Evolutionary conservation across 1,284 basidiomycete species (phyloP).

Genomic region (Polyporus tsugae): DNA sequence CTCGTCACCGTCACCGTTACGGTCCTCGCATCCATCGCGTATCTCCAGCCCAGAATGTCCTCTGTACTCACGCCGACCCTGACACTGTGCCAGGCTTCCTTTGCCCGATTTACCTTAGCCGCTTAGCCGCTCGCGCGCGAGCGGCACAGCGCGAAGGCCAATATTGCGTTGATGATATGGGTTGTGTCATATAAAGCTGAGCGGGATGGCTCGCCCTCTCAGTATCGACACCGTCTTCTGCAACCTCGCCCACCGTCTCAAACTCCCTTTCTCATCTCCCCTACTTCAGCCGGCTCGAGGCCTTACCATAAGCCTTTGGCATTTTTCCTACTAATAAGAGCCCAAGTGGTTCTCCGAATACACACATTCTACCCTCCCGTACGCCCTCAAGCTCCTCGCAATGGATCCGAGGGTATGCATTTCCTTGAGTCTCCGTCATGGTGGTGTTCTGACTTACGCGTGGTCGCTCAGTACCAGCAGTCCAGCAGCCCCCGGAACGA

Average conservation of each 20-base stretch:
- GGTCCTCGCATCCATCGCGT: constrained; percentile 6
- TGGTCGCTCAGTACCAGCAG: constrained; percentile 25
- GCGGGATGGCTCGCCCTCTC: background rate
- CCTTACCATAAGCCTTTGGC: constrained; percentile 19
- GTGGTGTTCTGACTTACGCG: background rate
- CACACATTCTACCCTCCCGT: constrained; percentile 14
- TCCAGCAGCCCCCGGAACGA: constrained; percentile 28
- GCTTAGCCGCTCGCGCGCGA: constrained; percentile 4
- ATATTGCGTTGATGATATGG: constrained; percentile 19
- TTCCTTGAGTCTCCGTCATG: background rate
- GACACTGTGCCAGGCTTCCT: background rate
- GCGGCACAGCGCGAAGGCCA: constrained; percentile 3
- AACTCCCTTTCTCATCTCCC: constrained; percentile 4
- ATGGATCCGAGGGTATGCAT: constrained; percentile 28
- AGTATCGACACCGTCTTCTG: constrained; percentile 2
- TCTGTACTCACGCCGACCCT: constrained; percentile 7
- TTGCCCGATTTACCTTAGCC: constrained; percentile 11
- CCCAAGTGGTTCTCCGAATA: constrained; percentile 14
- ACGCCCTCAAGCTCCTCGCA: constrained; percentile 6
- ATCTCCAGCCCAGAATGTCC: background rate
- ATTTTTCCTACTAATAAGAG: constrained; percentile 20
- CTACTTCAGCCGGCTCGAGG: constrained; percentile 19
- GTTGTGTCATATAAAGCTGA: constrained; percentile 16
- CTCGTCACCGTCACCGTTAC: constrained; percentile 11
- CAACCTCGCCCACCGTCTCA: constrained; percentile 4